These are phyloP conservation scores for Xylaria sp. DNA, from an alignment of 2,329 filamentous ascomycete genomes.

Conservation along the genomic window DNA sequence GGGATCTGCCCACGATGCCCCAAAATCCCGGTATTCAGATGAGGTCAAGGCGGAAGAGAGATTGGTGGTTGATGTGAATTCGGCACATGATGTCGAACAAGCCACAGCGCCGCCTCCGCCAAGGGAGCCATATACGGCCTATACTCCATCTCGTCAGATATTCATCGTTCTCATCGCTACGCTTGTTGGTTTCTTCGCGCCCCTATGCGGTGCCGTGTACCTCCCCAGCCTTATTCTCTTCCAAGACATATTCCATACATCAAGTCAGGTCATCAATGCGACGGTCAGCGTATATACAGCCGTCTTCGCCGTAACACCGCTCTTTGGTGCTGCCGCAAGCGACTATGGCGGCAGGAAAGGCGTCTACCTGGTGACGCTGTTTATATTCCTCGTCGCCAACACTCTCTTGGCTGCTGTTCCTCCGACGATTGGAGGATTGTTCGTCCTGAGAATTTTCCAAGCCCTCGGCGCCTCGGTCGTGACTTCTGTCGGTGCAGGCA, in stretches of 20 bases:
- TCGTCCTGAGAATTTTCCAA: conserved; percentile 56
- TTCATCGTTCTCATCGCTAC: conserved; percentile 56
- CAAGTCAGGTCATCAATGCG: conserved; percentile 53
- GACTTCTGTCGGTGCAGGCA: conserved; percentile 57
- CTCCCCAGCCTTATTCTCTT: conserved; percentile 55
- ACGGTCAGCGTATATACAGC: conserved; percentile 59
- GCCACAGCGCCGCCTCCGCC: neutral
- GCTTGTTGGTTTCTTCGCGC: conserved; percentile 56
- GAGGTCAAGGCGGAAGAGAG: conserved; percentile 7
- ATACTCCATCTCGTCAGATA: conserved; percentile 50
- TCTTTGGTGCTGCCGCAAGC: conserved; percentile 55
- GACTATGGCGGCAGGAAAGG: conserved; percentile 55
- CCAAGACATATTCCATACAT: conserved; percentile 53
- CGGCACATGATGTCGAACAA: conserved; percentile 19
- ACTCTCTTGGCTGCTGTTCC: conserved; percentile 54
- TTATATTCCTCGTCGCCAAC: conserved; percentile 55
- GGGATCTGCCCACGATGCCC: neutral
- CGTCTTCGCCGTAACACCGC: conserved; percentile 57
- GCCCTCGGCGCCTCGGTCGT: conserved; percentile 57
- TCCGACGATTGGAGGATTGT: conserved; percentile 52
- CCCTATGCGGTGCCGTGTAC: conserved; percentile 58
- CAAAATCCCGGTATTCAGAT: too few species aligned
- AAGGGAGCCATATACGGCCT: conserved; percentile 52
- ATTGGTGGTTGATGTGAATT: neutral
- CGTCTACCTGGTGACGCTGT: conserved; percentile 55